Base-by-base conservation (phyloP, 371 early-diverging fungal genomes). In the Mucor irregularis region DNA sequence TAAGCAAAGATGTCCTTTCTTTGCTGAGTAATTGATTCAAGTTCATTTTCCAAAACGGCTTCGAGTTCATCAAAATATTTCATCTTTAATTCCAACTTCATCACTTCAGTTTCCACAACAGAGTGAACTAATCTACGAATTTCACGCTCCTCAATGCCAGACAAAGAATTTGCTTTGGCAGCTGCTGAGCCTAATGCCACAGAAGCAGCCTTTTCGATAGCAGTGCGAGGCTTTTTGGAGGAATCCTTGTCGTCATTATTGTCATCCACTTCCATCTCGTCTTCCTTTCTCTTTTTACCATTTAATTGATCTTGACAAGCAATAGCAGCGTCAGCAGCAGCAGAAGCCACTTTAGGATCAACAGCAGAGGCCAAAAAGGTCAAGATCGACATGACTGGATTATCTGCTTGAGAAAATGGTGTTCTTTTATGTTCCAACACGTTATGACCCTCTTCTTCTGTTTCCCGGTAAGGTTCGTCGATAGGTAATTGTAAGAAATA, bases 401-500 rank as follows among this genome's bases (percentile, higher is more conserved):
- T 99, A 47, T 96, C 95, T 0, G 93, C 92, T 38, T 90, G 89
- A 35, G 85, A 88, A 68, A 96, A 87, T 1, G 95, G 93, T 17
- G 84, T 74, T 33, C 88, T 78, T 35, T 90, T 79, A 69, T 82
- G 90, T 42, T 82, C 75, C 6, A 69, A 52, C 2, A 71, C 58
- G 33, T 68, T 33, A 37, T 58, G 35, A 14, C 48, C 38, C 0
- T 62, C 53, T 13, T 58, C 60, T 5, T 49, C 48, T 10, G 42
- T 13, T 2, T 65, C 47, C 11, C 71, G 62, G 64, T 91, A 94
- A 6, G 92, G 89, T 49, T 99, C 98, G 58, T 93, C 93, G 44
- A 99, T 96, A 2, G 99, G 99, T 64, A 99, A 74, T 71, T 94
- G 90, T 40, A 99, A 74, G 67, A 99, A 99, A 40, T 95, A 89